phyloP scores from a whole-genome alignment of 192 early-diverging fungal species.

The Lobosporangium transversale region DNA sequence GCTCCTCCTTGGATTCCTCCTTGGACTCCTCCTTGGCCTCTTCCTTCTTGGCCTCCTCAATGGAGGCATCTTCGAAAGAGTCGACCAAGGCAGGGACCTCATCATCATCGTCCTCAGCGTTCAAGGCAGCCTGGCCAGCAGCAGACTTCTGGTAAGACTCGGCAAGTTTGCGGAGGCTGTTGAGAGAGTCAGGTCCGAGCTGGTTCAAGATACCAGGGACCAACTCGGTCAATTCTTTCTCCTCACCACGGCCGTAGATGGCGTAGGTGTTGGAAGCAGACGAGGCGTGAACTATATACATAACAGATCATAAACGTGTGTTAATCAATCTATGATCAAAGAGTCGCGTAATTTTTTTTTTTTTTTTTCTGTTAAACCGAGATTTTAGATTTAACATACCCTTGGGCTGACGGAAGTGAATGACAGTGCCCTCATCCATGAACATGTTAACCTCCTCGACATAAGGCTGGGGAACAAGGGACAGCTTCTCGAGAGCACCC shows the following conservation, averaged over 20 bases:
- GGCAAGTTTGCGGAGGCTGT: constrained; percentile 86
- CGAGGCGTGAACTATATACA: constrained; percentile 83
- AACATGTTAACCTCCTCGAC: constrained; percentile 99
- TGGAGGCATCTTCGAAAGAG: constrained; percentile 54
- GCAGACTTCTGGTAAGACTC: constrained; percentile 79
- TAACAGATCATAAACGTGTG: too few relatives aligned
- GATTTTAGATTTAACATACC: constrained; percentile 64
- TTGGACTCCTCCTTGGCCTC: constrained; percentile 41
- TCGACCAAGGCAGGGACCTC: constrained; percentile 94
- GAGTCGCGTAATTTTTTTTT: too few relatives aligned
- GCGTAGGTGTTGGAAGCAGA: constrained; percentile 93
- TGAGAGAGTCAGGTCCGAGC: constrained; percentile 89
- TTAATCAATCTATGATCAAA: too few relatives aligned
- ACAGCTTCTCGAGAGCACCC: constrained; percentile 90
- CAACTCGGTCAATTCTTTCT: constrained; percentile 89
- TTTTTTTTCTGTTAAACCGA: not conserved
- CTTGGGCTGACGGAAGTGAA: constrained; percentile 91
- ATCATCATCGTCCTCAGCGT: constrained; percentile 82
- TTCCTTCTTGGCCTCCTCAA: constrained; percentile 47
- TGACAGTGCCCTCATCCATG: constrained; percentile 90
- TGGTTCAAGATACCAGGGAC: constrained; percentile 83
- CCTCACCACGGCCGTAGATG: constrained; percentile 85
- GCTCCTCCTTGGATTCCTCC: constrained; percentile 30
- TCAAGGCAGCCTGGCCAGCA: constrained; percentile 63
- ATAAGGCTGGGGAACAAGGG: constrained; percentile 82